These are phyloP conservation scores for Acephala macrosclerotiorum DNA, from an alignment of 2,329 filamentous ascomycete species.

Conservation along the genomic window DNA sequence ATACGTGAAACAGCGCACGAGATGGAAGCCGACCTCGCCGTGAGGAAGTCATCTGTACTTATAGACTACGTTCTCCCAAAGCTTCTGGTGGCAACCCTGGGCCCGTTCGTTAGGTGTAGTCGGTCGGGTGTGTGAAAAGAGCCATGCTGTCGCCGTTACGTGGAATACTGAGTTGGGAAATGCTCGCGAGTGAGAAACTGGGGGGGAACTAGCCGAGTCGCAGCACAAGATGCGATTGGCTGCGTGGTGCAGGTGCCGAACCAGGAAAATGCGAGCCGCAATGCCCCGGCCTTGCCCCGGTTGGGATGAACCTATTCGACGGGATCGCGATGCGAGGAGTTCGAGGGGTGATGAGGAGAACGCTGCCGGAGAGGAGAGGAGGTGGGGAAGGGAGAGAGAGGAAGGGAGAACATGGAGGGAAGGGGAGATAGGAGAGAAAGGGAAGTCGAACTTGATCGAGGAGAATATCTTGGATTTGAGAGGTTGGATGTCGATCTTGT, in stretches of 20 bases:
- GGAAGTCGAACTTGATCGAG: neutral
- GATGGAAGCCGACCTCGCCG: neutral
- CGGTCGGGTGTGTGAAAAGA: constrained; percentile 7
- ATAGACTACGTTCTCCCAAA: constrained; percentile 1
- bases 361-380: neutral
- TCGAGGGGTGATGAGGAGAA: neutral
- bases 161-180: constrained; percentile 28
- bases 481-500: neutral
- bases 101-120: neutral
- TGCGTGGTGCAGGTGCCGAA: constrained; percentile 13
- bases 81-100: neutral
- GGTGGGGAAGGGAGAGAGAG: neutral
- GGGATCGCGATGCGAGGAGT: constrained; percentile 15
- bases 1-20: neutral
- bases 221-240: constrained; percentile 36
- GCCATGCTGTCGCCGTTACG: constrained; percentile 1
- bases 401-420: neutral
- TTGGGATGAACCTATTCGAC: constrained; percentile 31
- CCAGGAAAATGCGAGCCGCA: constrained; percentile 18
- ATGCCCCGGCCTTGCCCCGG: neutral
- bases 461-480: neutral
- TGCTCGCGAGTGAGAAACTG: constrained; percentile 30
- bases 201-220: neutral
- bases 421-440: neutral
- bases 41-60: constrained; percentile 5